Conservation (phyloP, 1,284 basidiomycete species). For the Apiotrichum montevideense region DNA sequence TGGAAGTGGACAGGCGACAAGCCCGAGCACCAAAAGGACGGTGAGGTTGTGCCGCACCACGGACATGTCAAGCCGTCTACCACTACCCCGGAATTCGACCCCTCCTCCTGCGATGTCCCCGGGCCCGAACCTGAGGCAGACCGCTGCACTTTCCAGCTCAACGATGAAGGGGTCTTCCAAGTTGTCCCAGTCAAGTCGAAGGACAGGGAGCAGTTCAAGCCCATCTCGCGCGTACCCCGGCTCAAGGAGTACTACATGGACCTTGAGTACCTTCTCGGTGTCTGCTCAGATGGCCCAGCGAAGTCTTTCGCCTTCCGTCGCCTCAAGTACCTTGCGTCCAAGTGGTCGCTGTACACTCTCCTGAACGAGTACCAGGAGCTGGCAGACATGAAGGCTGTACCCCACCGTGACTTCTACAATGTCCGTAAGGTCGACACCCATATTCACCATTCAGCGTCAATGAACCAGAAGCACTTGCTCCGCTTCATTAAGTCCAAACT, state of each 20-base stretch:
- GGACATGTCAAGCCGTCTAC: conserved; percentile 6
- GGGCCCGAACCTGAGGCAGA: conserved; percentile 40
- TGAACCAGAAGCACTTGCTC: conserved; percentile 99
- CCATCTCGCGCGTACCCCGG: conserved; percentile 72
- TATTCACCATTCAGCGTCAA: conserved; percentile 95
- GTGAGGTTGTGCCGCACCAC: conserved; percentile 6
- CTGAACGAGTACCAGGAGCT: conserved; percentile 93
- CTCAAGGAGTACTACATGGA: conserved; percentile 94
- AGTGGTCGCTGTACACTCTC: conserved; percentile 89
- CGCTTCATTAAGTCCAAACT: conserved; percentile 97
- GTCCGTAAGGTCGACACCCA: conserved; percentile 97
- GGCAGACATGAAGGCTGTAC: conserved; percentile 83
- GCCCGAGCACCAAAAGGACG: conserved; percentile 7
- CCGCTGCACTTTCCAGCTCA: conserved; percentile 62
- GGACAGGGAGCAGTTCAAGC: conserved; percentile 31
- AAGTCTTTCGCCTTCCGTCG: conserved; percentile 93
- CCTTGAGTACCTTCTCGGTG: conserved; percentile 79
- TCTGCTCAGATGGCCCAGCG: conserved; percentile 87
- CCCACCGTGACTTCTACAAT: conserved; percentile 88
- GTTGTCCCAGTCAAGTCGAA: conserved; percentile 53
- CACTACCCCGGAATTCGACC: conserved; percentile 46
- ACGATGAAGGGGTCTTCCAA: conserved; percentile 80
- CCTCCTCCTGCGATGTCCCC: conserved; percentile 66
- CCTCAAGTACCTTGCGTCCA: conserved; percentile 88
- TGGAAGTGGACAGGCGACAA: conserved; percentile 72